Base-by-base conservation (phyloP, 148 eudicot genomes). In the Heliamphora exappendiculata region DNA sequence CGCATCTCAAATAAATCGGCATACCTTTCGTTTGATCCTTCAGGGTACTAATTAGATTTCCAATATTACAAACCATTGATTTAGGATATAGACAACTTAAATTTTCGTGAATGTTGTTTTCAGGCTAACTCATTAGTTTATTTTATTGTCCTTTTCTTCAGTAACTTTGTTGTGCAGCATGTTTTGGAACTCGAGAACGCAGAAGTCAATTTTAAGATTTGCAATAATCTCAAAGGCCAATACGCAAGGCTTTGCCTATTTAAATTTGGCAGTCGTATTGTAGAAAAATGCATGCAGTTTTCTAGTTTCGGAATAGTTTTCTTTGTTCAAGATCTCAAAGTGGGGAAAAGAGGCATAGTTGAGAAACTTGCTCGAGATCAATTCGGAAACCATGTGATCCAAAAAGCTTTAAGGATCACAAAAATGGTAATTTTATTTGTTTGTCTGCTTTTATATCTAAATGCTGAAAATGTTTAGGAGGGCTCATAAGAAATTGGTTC, bases 91-190 rank as follows among this genome's bases (percentile, higher is more conserved):
- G 0, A 24, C 3, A 31, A 34, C 1, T 8, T 13, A 20, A 0
- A n/a, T 63, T 13, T 34, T 31, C 19, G 14, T 31, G 19, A n/a
- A n/a, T n/a, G n/a, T n/a, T n/a, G n/a, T n/a, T n/a, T n/a, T n/a
- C n/a, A n/a, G n/a, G n/a, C n/a, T n/a, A 44, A 70, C 34, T 71
- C 19, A 4, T 24, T 4, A 12, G 44, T 10, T 41, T 19, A 67
- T 67, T 4, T 29, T n/a, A n/a, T n/a, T n/a, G n/a, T n/a, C n/a
- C 8, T 20, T 47, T 50, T 51, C 42, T 58, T 12, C 49, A 74
- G 77, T 42, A 74, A 64, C 39, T 74, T 33, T 60, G 77, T 74
- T 2, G 54, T 74, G 67, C 77, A 74, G 34, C 68, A 74, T 60
- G 69, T 74, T 0, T 62, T 74, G 68, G 55, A 28, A 42, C 68